These are phyloP conservation scores for Lentinula lateritia DNA, from an alignment of 768 basidiomycete genomes.

Conservation along the genomic window DNA sequence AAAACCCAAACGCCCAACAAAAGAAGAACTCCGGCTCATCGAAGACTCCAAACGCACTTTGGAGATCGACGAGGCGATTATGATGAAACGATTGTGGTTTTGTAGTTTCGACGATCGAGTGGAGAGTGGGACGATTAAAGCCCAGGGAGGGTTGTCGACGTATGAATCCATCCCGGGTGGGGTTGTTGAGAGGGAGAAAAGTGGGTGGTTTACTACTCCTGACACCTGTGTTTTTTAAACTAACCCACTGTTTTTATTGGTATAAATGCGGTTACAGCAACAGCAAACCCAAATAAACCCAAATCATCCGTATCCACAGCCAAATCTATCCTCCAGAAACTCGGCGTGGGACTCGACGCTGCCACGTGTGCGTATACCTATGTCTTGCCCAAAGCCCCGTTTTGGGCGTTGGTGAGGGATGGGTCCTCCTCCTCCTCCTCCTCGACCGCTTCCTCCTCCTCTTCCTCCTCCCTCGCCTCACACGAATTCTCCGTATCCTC, in stretches of 20 bases:
- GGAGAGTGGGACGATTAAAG: neutral
- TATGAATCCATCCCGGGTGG: no score
- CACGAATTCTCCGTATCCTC: neutral
- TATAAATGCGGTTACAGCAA: neutral
- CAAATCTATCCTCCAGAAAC: neutral
- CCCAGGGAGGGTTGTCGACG: no score
- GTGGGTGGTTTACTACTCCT: no score
- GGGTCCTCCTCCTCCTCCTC: neutral
- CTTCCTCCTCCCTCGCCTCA: neutral
- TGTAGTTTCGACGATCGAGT: neutral
- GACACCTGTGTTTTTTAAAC: no score
- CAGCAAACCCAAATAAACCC: neutral
- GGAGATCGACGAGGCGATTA: neutral
- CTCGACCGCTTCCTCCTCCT: neutral
- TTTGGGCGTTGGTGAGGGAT: neutral
- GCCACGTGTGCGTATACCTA: constrained; percentile 6
- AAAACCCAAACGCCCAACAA: neutral
- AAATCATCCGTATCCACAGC: neutral
- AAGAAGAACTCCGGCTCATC: no score
- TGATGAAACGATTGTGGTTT: neutral
- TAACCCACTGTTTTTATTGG: no score
- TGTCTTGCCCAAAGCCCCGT: neutral
- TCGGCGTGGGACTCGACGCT: neutral
- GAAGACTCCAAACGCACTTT: neutral
- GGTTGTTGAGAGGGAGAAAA: no score